Conservation (phyloP, 768 basidiomycete genomes). For the Chlorophyllum brunneum region DNA sequence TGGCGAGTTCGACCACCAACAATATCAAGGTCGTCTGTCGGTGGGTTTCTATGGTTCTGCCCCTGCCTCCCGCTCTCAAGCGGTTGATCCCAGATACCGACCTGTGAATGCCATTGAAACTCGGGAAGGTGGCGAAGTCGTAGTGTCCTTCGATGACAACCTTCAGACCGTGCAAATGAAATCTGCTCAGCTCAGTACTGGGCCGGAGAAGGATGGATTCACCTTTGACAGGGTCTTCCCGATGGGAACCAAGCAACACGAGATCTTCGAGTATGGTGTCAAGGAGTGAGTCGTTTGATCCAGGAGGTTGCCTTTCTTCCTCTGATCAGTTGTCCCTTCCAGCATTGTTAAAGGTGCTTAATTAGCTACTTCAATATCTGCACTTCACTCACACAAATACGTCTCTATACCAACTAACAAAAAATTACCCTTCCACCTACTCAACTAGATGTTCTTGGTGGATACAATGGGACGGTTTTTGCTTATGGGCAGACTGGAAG, state of each 20-base stretch:
- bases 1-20: conserved; percentile 59
- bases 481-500: conserved; percentile 86
- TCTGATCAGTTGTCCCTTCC: conserved; percentile 18
- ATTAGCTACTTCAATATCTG: background rate
- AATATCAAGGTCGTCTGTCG: conserved; percentile 99
- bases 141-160: conserved; percentile 86
- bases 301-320: conserved; percentile 5
- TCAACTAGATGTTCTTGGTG: conserved; percentile 88
- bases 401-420: background rate
- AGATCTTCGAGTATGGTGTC: conserved; percentile 98
- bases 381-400: background rate
- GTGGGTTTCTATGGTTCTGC: conserved; percentile 44
- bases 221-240: conserved; percentile 97
- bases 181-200: conserved; percentile 62
- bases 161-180: conserved; percentile 80
- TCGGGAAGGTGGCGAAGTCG: conserved; percentile 84
- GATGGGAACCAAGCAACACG: conserved; percentile 83
- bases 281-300: conserved; percentile 68
- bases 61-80: background rate
- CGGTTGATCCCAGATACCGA: conserved; percentile 64
- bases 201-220: conserved; percentile 96
- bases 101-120: conserved; percentile 90
- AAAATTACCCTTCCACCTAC: background rate
- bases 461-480: conserved; percentile 96
- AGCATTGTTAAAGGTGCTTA: conserved; percentile 85